These are phyloP conservation scores for Mycena floridula DNA, from an alignment of 768 basidiomycete species.

Conservation along the genomic window DNA sequence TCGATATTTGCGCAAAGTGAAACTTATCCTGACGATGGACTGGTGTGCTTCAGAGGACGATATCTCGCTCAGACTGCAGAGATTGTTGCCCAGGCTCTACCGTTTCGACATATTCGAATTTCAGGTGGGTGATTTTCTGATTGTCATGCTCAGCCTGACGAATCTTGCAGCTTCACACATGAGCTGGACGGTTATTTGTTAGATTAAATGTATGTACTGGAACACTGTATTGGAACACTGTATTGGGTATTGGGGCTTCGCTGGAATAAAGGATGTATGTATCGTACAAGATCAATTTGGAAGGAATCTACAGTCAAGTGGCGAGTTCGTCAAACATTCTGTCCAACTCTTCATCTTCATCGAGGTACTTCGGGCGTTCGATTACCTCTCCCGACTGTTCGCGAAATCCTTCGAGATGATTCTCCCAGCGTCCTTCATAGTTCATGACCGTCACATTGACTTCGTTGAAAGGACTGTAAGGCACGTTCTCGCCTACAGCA, in stretches of 20 bases:
- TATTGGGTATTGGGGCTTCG: no score
- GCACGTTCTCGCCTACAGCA: not conserved
- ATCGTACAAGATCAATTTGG: no score
- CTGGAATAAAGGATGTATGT: no score
- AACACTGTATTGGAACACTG: no score
- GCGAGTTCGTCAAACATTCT: no score
- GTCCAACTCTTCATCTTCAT: not conserved
- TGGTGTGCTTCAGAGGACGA: not conserved
- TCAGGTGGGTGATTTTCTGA: not conserved
- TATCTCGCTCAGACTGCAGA: not conserved
- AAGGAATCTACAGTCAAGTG: no score
- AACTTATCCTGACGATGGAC: not conserved
- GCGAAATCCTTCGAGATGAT: constrained; percentile 2
- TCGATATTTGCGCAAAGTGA: not conserved
- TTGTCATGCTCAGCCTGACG: not conserved
- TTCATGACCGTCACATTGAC: constrained; percentile 5
- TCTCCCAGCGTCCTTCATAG: constrained; percentile 7
- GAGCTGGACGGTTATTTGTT: not conserved
- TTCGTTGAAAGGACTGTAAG: constrained; percentile 4
- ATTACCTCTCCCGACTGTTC: constrained; percentile 1
- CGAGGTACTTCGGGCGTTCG: not conserved
- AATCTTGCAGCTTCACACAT: not conserved
- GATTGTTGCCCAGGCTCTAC: not conserved
- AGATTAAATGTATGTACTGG: not conserved
- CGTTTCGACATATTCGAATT: not conserved